These are phyloP conservation scores for Phaeosphaeriaceae sp. DNA, from an alignment of 2,329 filamentous ascomycete species.

Conservation along the genomic window DNA sequence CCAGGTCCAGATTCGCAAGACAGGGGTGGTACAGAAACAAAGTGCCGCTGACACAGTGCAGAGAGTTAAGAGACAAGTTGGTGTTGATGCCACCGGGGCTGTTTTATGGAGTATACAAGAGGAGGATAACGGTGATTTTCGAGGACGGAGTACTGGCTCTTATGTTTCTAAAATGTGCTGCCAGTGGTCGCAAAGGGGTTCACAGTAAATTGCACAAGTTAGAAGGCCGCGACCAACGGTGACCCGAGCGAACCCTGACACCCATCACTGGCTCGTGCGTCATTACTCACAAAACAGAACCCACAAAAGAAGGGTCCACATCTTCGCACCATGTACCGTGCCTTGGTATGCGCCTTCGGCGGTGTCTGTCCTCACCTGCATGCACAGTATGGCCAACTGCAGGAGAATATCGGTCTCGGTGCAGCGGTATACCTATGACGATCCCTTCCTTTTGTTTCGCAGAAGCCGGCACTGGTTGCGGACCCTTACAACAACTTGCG, in stretches of 20 bases:
- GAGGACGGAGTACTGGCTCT: background rate
- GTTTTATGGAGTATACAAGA: background rate
- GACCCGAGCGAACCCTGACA: background rate
- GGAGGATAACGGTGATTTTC: background rate
- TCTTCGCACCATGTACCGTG: slow-evolving; percentile 4
- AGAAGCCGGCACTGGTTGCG: background rate
- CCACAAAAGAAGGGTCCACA: background rate
- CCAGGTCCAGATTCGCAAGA: background rate
- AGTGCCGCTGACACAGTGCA: slow-evolving; percentile 6
- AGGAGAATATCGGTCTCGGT: background rate
- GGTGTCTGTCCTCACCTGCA: background rate
- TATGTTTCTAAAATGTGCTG: background rate
- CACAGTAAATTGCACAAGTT: slow-evolving; percentile 2
- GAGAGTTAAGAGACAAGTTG: background rate
- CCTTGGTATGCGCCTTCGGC: slow-evolving; percentile 2
- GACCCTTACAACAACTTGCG: background rate
- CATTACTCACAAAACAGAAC: slow-evolving; percentile 1
- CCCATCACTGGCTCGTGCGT: slow-evolving; percentile 1
- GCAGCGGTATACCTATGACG: background rate
- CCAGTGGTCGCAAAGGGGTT: background rate
- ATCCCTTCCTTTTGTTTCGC: slow-evolving; percentile 1
- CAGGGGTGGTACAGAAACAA: slow-evolving; percentile 1
- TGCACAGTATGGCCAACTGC: slow-evolving; percentile 3
- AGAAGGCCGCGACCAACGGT: background rate
- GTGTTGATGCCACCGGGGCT: slow-evolving; percentile 2